phyloP scores from a whole-genome alignment of 2,329 filamentous ascomycete genomes.

The Phialemoniopsis sp. region DNA sequence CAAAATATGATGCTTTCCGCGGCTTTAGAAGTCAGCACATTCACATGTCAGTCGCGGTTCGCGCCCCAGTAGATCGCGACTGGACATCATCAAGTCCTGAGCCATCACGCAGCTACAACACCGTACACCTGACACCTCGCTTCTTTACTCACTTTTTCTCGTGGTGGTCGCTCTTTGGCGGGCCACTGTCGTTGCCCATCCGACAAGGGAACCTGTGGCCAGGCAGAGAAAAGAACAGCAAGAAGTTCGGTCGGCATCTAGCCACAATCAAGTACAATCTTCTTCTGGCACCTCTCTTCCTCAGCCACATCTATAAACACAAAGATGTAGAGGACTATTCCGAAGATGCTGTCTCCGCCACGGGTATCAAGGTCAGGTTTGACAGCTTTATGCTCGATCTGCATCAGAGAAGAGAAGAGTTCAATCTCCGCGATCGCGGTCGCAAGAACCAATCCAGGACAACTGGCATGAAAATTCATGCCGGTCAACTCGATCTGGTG shows the following conservation, averaged over 20 bases:
- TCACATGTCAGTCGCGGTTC: conserved; percentile 87
- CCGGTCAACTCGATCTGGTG: conserved; percentile 87
- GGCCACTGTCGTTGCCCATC: conserved; percentile 89
- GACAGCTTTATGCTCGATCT: conserved; percentile 98
- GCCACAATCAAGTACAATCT: conserved; percentile 99
- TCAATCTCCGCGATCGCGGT: conserved; percentile 75
- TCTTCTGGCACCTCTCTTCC: conserved; percentile 84
- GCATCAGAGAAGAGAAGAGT: conserved; percentile 89
- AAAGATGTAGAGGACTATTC: conserved; percentile 87
- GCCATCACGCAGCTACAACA: conserved; percentile 89
- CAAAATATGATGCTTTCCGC: conserved; percentile 83
- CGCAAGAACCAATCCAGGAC: conserved; percentile 75
- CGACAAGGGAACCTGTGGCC: conserved; percentile 91
- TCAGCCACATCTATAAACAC: conserved; percentile 98
- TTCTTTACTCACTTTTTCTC: conserved; percentile 98
- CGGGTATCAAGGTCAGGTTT: conserved; percentile 91
- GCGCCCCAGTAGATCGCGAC: conserved; percentile 80
- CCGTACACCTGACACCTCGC: conserved; percentile 86
- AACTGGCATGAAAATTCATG: conserved; percentile 92
- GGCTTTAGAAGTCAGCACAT: conserved; percentile 98
- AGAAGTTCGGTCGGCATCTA: conserved; percentile 94
- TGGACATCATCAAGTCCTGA: conserved; percentile 75
- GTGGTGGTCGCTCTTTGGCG: conserved; percentile 97
- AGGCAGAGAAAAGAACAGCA: conserved; percentile 90
- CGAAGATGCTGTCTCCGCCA: conserved; percentile 76